Evolutionary conservation across 768 basidiomycete species (phyloP).

Genomic region (Coprinopsis sp.): DNA sequence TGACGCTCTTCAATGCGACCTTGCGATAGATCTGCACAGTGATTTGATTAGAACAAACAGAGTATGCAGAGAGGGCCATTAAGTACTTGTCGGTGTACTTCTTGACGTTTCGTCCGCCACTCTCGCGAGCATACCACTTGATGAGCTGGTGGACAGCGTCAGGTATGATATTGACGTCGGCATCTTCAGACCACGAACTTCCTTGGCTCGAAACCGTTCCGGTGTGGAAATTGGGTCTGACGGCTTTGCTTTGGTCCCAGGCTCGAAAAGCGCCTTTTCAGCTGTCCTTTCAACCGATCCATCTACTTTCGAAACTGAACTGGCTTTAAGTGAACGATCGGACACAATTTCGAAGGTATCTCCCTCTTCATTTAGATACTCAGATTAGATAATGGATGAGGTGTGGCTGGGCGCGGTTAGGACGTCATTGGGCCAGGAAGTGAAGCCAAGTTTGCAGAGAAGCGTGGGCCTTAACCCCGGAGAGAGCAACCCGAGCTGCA

Average conservation of each 20-base stretch:
- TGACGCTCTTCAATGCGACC: conserved; percentile 86
- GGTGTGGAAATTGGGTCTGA: background rate
- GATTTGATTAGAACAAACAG: background rate
- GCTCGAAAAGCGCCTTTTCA: conserved; percentile 46
- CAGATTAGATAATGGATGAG: no score
- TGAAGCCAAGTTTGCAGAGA: no score
- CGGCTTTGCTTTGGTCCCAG: background rate
- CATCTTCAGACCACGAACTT: conserved; percentile 82
- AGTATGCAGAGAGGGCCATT: background rate
- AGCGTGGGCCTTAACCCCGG: no score
- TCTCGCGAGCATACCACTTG: conserved; percentile 96
- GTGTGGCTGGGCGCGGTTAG: no score
- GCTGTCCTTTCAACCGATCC: no score
- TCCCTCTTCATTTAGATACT: no score
- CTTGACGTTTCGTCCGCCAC: conserved; percentile 94
- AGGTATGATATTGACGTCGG: conserved; percentile 75
- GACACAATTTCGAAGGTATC: no score
- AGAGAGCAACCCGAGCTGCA: no score
- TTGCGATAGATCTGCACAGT: conserved; percentile 99
- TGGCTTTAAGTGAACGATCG: no score
- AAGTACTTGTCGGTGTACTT: conserved; percentile 93
- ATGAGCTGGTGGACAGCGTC: conserved; percentile 83
- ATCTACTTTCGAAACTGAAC: no score
- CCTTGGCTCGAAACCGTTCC: conserved; percentile 84
- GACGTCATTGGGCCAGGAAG: no score